Evolutionary conservation across 2,329 filamentous ascomycete genomes (phyloP).

Genomic region (Clarireedia hainanense): DNA sequence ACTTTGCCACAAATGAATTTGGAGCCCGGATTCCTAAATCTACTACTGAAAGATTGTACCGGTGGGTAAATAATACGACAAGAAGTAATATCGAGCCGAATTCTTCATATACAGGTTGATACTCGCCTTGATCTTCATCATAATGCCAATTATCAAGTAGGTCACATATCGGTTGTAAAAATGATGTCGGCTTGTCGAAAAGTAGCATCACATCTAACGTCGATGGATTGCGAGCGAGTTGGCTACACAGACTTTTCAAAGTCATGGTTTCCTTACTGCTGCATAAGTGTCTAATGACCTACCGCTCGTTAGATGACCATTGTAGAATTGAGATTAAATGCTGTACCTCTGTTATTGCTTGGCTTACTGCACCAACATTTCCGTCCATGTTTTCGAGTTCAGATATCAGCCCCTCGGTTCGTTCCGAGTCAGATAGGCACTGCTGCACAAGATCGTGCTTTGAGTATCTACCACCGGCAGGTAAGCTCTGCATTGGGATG

Average conservation of each 20-base stretch:
- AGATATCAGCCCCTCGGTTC: constrained; percentile 66
- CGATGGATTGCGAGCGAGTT: constrained; percentile 64
- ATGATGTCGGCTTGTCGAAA: constrained; percentile 61
- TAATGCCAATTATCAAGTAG: constrained; percentile 73
- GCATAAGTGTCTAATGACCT: constrained; percentile 64
- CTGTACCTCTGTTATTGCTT: constrained; percentile 62
- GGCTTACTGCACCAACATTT: constrained; percentile 78
- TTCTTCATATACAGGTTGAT: constrained; percentile 80
- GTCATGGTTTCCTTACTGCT: constrained; percentile 70
- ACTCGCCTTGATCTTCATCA: constrained; percentile 76
- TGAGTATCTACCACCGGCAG: constrained; percentile 63
- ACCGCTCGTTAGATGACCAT: constrained; percentile 10
- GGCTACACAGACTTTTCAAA: constrained; percentile 65
- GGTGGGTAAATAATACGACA: constrained; percentile 65
- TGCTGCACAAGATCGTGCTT: constrained; percentile 74
- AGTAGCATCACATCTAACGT: constrained; percentile 68
- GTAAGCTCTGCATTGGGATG: constrained; percentile 71
- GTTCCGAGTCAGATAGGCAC: constrained; percentile 68
- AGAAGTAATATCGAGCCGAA: constrained; percentile 71
- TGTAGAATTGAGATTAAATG: constrained; percentile 13
- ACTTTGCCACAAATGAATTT: constrained; percentile 61
- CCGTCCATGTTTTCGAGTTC: constrained; percentile 87
- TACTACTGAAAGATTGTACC: constrained; percentile 57
- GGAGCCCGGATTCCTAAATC: constrained; percentile 52
- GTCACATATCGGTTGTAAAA: constrained; percentile 66